A percentile compares a stretch with the other conserved stretches of the same genome.
These are phyloP conservation scores for Pseudocercospora musae DNA, from an alignment of 2,329 filamentous ascomycete genomes.

Conservation along the genomic window DNA sequence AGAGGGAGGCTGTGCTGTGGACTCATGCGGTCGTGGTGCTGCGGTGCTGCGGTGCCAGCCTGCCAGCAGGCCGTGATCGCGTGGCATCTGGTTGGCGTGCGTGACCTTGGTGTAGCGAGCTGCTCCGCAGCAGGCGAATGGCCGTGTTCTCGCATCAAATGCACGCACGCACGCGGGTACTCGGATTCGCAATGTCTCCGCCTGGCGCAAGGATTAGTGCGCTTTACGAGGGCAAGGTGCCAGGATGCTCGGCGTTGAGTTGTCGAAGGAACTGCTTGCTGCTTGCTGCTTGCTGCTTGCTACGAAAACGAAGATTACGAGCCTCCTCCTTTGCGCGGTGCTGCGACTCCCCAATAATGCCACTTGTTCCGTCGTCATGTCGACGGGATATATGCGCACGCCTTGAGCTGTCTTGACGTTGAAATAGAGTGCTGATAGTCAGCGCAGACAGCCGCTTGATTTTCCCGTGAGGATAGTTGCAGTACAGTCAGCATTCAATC, in stretches of 20 bases:
- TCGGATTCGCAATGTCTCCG: conserved; percentile 1
- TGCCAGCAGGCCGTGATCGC: not conserved
- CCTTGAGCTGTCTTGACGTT: conserved; percentile 5
- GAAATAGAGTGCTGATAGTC: conserved; percentile 19
- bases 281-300: not conserved
- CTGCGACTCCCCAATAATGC: not conserved
- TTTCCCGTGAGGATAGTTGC: not conserved
- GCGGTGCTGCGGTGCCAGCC: too few relatives aligned
- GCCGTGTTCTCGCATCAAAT: not conserved
- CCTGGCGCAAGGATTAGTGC: not conserved
- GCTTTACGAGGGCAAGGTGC: not conserved
- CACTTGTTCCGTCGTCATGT: not conserved
- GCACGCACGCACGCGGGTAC: not conserved
- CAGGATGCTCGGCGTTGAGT: not conserved
- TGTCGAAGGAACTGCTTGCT: not conserved
- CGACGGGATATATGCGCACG: not conserved
- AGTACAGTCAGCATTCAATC: conserved; percentile 5
- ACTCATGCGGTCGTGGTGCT: too few relatives aligned
- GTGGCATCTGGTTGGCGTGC: conserved; percentile 1
- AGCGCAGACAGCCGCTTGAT: conserved; percentile 1
- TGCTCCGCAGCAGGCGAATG: not conserved
- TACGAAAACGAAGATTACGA: not conserved
- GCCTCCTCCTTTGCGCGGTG: not conserved
- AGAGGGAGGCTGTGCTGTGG: not conserved
- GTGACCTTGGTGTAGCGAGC: not conserved